A percentile compares a stretch with the other conserved stretches of the same genome.
phyloP scores from a whole-genome alignment of 2,329 filamentous ascomycete species.

The Microcyclospora pomicola region DNA sequence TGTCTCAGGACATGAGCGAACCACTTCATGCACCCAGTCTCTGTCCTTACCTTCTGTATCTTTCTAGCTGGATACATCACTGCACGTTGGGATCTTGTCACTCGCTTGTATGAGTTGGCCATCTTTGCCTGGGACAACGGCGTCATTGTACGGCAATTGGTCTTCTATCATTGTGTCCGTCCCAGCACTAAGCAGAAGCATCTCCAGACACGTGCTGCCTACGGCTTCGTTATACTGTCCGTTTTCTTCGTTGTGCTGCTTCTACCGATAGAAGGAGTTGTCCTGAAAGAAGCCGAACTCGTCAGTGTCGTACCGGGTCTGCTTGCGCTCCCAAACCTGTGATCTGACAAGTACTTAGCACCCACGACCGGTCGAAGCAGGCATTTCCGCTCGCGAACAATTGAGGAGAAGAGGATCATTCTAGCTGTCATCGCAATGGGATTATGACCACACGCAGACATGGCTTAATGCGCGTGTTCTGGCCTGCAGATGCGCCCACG shows the following conservation, averaged over 20 bases:
- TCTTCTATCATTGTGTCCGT: too few species aligned
- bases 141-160: slow-evolving; percentile 53
- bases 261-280: slow-evolving; percentile 71
- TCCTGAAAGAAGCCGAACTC: slow-evolving; percentile 62
- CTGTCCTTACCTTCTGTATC: slow-evolving; percentile 85
- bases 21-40: slow-evolving; percentile 81
- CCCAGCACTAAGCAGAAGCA: neutral
- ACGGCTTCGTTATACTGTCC: slow-evolving; percentile 72
- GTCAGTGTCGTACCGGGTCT: slow-evolving; percentile 39
- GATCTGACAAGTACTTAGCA: slow-evolving; percentile 44
- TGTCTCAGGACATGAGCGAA: neutral
- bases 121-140: slow-evolving; percentile 98
- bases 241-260: slow-evolving; percentile 73
- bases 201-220: slow-evolving; percentile 61
- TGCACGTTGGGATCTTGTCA: slow-evolving; percentile 96
- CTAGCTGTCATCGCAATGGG: slow-evolving; percentile 35
- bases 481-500: slow-evolving; percentile 69
- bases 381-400: slow-evolving; percentile 91
- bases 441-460: slow-evolving; percentile 53
- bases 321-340: neutral
- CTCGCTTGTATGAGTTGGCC: slow-evolving; percentile 87
- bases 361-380: slow-evolving; percentile 60
- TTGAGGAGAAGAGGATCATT: slow-evolving; percentile 89
- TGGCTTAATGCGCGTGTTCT: slow-evolving; percentile 94
- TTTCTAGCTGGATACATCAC: slow-evolving; percentile 99